Base-by-base conservation (phyloP, 2,329 filamentous ascomycete genomes). In the Nemania sp. region DNA sequence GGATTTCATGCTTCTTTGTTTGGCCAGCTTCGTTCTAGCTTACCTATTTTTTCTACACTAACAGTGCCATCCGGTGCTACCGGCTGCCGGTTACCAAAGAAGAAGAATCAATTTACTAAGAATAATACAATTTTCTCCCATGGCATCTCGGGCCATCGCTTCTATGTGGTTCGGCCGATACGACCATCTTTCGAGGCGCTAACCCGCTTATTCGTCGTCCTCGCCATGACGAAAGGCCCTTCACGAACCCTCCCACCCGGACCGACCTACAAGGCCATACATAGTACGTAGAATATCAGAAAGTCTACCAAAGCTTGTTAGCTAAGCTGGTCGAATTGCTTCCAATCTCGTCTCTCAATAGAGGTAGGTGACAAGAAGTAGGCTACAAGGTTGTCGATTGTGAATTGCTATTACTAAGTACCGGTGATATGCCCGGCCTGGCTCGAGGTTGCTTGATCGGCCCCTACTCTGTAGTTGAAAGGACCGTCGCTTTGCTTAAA, bases 41-140 rank as follows among this genome's bases (percentile, higher is more conserved):
- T 18, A 21, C 18, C 13, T 35, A 34, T 12, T 54, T 54, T 57
- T 32, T 12, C 12, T 37, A 54, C 39, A 5, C 34, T 37, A 49
- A 37, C 47, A 17, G 47, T 45, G 39, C 45, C 21, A 51, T 62
- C 59, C 59, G 59, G 50, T 43, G 15, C 25, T 62, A 39, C 59
- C 59, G 59, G 48, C 11, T 15, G 25, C 46, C 18, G 35, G 12
- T 29, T 4, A 29, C 25, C 25, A 29, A 34, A 53, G 37, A 49
- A 37, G 42, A 10, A 17, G 13, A 17, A 43, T 20, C 2, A 20
- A 17, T n/a, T n/a, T n/a, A 29, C 3, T 29, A 29, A 29, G 7
- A 29, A 29, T 29, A 29, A n/a, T n/a, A n/a, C n/a, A 29, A 29
- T 29, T 29, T 12, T 46, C 35, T 35, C 10, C 52, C 25, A 18